phyloP scores from a whole-genome alignment of 2,329 filamentous ascomycete species.

The Xylariaceae sp. region DNA sequence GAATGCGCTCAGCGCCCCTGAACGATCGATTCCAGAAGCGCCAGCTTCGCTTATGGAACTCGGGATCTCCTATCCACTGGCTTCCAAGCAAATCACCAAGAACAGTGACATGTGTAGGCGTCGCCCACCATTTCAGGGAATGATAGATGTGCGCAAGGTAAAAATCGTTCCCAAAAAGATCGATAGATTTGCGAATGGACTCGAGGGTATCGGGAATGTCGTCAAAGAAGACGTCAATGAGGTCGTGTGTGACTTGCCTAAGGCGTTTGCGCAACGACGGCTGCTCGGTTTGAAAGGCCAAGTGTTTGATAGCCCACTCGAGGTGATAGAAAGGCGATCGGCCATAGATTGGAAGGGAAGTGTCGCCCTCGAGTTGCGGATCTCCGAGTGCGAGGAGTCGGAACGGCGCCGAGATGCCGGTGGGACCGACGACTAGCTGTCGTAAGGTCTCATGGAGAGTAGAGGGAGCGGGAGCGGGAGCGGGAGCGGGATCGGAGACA shows the following conservation, averaged over 20 bases:
- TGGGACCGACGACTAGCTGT: constrained; percentile 31
- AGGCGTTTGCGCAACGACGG: constrained; percentile 49
- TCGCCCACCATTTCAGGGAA: constrained; percentile 75
- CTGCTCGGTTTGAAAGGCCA: constrained; percentile 45
- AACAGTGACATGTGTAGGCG: constrained; percentile 81
- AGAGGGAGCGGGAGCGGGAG: constrained; percentile 15
- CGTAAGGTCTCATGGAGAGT: constrained; percentile 39
- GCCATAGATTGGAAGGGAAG: constrained; percentile 64
- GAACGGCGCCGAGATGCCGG: constrained; percentile 61
- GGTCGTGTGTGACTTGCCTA: constrained; percentile 52
- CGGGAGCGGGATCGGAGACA: constrained; percentile 8
- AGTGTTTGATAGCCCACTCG: constrained; percentile 43
- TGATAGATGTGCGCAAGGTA: constrained; percentile 93
- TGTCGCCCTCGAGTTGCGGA: constrained; percentile 90
- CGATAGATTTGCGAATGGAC: constrained; percentile 71
- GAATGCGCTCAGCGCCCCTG: constrained; percentile 60
- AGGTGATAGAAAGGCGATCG: constrained; percentile 53
- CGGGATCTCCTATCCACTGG: constrained; percentile 85
- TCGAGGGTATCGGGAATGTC: constrained; percentile 66
- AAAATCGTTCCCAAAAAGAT: constrained; percentile 89
- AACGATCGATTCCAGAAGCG: constrained; percentile 83
- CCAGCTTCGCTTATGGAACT: constrained; percentile 69
- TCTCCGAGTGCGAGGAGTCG: constrained; percentile 84
- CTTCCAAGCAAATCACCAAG: constrained; percentile 89
- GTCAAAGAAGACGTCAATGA: constrained; percentile 58